Percentiles rank a stretch among this genome's conserved stretches.
Evolutionary conservation across 225 moss, liverwort and hornwort genomes (phyloP).

Genomic region (Physcomitrium patens): DNA sequence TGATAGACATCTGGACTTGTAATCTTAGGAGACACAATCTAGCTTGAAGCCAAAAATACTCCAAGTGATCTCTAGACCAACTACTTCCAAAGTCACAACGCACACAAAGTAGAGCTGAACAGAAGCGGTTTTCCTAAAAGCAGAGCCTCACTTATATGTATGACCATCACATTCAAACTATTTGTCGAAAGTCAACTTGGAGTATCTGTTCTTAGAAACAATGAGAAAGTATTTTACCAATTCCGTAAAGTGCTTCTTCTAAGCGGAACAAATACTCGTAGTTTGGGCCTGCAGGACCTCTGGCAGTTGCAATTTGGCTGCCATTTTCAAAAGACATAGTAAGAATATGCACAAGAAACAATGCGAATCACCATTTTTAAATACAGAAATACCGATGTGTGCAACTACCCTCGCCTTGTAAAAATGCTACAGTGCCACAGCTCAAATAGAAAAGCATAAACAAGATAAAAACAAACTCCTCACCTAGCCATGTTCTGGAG

Average conservation of each 20-base stretch:
- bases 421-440: too few relatives aligned
- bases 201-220: not conserved
- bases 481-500: constrained; percentile 88
- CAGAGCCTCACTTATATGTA: too few relatives aligned
- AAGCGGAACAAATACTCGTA: constrained; percentile 68
- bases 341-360: not conserved
- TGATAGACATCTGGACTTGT: too few relatives aligned
- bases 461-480: not conserved
- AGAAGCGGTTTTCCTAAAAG: not conserved
- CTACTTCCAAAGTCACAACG: not conserved
- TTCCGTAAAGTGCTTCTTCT: constrained; percentile 72
- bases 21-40: not conserved
- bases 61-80: too few relatives aligned
- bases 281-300: constrained; percentile 91
- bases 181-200: too few relatives aligned
- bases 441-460: too few relatives aligned
- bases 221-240: constrained; percentile 54
- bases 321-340: constrained; percentile 24
- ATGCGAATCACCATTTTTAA: too few relatives aligned
- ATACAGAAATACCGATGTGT: too few relatives aligned
- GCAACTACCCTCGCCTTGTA: too few relatives aligned
- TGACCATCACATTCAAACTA: too few relatives aligned
- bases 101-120: not conserved
- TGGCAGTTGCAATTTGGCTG: constrained; percentile 94
- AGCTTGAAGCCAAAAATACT: not conserved